Conservation (phyloP, 345 rosid genomes). For the Rhodamnia argentea region DNA sequence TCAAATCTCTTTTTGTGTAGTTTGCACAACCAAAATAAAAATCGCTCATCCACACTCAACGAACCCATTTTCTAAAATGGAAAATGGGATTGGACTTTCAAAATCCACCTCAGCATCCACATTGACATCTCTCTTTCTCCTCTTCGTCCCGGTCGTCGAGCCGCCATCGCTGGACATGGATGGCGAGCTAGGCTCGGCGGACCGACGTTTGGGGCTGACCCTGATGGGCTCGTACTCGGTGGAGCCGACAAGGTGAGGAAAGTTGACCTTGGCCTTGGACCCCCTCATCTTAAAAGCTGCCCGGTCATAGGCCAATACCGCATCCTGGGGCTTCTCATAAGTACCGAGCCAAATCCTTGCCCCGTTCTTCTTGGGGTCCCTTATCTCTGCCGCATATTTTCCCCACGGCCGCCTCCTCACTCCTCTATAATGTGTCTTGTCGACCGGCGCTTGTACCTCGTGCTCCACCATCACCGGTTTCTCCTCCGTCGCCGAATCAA, state of each 20-base stretch:
- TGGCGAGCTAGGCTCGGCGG: slow-evolving; percentile 5
- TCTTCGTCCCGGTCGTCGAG: background rate
- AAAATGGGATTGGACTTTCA: background rate
- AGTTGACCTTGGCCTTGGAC: slow-evolving; percentile 29
- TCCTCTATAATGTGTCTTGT: slow-evolving; percentile 16
- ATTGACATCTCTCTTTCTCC: background rate
- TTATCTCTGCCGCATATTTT: slow-evolving; percentile 36
- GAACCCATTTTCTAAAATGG: background rate
- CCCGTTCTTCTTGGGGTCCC: slow-evolving; percentile 34
- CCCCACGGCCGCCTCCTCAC: slow-evolving; percentile 45
- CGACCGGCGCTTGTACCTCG: too few species aligned
- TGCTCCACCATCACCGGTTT: background rate
- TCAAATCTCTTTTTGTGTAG: background rate
- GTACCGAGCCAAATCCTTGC: slow-evolving; percentile 42
- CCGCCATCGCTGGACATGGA: background rate
- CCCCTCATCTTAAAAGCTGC: slow-evolving; percentile 34
- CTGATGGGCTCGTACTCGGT: slow-evolving; percentile 16
- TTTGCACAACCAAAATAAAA: background rate
- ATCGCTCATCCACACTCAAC: background rate
- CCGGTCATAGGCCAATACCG: slow-evolving; percentile 33
- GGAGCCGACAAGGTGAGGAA: slow-evolving; percentile 21
- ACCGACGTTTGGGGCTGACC: slow-evolving; percentile 20
- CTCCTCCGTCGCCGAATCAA: background rate
- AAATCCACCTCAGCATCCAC: background rate
- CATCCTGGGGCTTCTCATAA: slow-evolving; percentile 38